Conservation (phyloP, 306 rosid genomes). For the Ormosia emarginata region DNA sequence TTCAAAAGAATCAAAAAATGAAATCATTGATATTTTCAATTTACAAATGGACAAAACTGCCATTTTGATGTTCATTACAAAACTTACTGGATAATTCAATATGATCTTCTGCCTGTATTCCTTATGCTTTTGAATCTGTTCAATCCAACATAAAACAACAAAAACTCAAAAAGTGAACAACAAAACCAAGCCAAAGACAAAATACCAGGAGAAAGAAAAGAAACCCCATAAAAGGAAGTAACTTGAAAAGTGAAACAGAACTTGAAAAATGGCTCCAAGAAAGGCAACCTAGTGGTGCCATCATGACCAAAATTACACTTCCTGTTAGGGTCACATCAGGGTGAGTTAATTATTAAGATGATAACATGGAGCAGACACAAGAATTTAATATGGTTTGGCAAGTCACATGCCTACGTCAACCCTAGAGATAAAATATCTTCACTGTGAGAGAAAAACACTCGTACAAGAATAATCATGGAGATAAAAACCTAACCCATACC, state of each 20-base stretch:
- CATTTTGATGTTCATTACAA: conserved; percentile 1
- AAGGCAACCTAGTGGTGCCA: background rate
- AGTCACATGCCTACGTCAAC: too few species aligned
- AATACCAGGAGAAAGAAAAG: background rate
- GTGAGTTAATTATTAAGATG: too few species aligned
- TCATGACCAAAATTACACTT: background rate
- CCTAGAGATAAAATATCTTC: too few species aligned
- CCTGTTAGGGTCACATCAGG: background rate
- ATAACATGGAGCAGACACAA: too few species aligned
- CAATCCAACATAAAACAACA: conserved; percentile 22
- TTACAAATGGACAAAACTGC: background rate
- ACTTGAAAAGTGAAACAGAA: background rate
- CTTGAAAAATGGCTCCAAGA: background rate
- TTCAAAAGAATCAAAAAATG: conserved; percentile 6
- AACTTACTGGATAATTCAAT: conserved; percentile 61
- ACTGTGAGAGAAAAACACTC: too few species aligned
- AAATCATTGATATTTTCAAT: background rate
- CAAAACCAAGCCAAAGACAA: conserved; percentile 7
- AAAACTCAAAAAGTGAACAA: background rate
- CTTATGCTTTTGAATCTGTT: conserved; percentile 74
- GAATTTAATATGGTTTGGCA: too few species aligned
- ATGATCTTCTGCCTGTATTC: conserved; percentile 75
- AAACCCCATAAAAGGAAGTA: background rate
- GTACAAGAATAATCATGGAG: too few species aligned
- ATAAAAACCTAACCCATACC: too few species aligned